Conservation (phyloP, 495 filamentous ascomycete species). For the Penicillium malachiteum region DNA sequence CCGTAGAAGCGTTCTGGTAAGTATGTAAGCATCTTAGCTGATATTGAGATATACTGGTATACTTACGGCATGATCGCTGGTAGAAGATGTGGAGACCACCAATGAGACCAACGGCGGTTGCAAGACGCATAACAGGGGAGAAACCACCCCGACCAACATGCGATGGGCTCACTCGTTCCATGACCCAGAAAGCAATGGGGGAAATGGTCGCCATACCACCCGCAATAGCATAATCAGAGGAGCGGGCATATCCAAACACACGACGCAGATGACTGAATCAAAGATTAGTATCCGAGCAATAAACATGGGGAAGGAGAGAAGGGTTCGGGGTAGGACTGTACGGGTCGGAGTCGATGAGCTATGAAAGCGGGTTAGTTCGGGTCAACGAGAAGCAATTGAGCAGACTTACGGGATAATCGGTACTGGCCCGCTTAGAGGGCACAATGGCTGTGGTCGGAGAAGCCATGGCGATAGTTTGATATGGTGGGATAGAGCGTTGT, state of each 20-base stretch:
- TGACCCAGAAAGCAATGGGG: conserved; percentile 68
- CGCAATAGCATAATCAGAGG: conserved; percentile 75
- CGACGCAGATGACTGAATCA: conserved; percentile 79
- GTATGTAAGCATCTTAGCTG: conserved; percentile 15
- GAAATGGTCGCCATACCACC: conserved; percentile 61
- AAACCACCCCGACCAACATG: conserved; percentile 78
- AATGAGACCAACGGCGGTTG: conserved; percentile 63
- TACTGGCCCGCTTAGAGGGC: conserved; percentile 70
- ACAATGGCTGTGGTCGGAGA: conserved; percentile 60
- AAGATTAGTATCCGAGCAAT: conserved; percentile 23
- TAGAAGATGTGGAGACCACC: conserved; percentile 82
- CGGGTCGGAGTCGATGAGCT: conserved; percentile 99
- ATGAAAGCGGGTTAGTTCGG: conserved; percentile 27
- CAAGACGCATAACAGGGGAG: conserved; percentile 75
- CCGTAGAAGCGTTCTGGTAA: conserved; percentile 78
- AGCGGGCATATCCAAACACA: conserved; percentile 81
- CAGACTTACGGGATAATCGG: conserved; percentile 73
- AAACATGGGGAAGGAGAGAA: conserved; percentile 1
- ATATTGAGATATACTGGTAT: not conserved
- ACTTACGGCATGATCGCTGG: conserved; percentile 64
- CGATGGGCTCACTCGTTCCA: conserved; percentile 82
- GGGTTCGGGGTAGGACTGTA: conserved; percentile 49
- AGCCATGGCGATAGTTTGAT: conserved; percentile 51
- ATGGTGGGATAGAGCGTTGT: conserved; percentile 17
- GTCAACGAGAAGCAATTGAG: conserved; percentile 6